Evolutionary conservation across 371 early-diverging fungal species (phyloP), one percentile per base, ranked within the genome.

Genomic region (Batkoa obscura): DNA sequence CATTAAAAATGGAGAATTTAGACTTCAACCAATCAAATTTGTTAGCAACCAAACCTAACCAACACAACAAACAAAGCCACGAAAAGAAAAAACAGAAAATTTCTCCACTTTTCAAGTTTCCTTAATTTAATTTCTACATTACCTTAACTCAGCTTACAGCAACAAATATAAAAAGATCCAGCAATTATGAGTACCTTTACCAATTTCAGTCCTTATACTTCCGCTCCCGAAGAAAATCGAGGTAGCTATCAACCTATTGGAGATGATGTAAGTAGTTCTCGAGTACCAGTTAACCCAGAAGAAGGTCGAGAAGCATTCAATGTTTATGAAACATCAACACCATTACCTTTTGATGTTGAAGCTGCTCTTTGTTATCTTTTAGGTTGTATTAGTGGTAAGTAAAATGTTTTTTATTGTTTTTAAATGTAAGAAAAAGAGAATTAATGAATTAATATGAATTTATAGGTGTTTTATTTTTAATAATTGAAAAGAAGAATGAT

Each of bases 341-440:
- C 80, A 15, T 70, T 85, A 45, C 76, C 87, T 38, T 75, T 83
- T 13, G 88, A 89, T 66, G 63, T 87, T n/a, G 86, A 83, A 63
- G 86, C 90, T 2, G 79, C 84, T 17, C 55, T 81, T 37, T 71
- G 79, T 3, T 89, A 89, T 63, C 63, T 68, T 0, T 60, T 88
- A 3, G 84, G 85, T 23, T 72, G 76, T 56, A 58, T 87, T 34
- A 75, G 82, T 50, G 87, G 86, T 83, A 71, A 56, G 62, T 49
- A 13, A 46, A 0, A 10, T 23, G 30, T 9, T 17, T 23, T 23
- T 23, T 23, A 23, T 23, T 23, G 23, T 23, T 41, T 47, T 13
- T 36, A 8, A 12, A 10, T 36, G 17, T 53, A 49, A 58, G 12
- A 13, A 41, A 30, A 15, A 49, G 39, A 47, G 46, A 30, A 33